These are phyloP conservation scores for Irineochytrium annulatum DNA, from an alignment of 192 early-diverging fungal species.

Conservation along the genomic window DNA sequence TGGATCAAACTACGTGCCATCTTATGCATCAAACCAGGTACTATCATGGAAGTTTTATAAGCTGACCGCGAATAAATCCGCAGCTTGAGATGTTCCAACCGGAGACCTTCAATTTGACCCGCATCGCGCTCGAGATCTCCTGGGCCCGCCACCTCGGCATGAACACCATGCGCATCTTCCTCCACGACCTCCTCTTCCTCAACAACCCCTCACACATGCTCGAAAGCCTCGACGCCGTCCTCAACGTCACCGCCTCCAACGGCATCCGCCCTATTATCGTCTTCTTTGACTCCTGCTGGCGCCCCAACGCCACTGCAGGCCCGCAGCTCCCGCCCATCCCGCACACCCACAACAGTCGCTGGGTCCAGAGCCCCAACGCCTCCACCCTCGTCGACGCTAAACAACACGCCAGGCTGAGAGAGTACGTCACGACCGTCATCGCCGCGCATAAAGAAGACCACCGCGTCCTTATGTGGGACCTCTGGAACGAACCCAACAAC, in stretches of 20 bases:
- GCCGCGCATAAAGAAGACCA: not conserved
- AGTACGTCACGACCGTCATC: not conserved
- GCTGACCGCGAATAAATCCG: no score
- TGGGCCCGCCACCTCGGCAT: not conserved
- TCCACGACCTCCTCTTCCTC: slow-evolving; percentile 5
- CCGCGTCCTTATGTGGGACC: not conserved
- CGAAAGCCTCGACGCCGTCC: not conserved
- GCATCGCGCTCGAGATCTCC: slow-evolving; percentile 1
- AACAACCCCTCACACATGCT: not conserved
- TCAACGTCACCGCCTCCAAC: not conserved
- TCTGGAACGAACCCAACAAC: no score
- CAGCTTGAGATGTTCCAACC: slow-evolving; percentile 12
- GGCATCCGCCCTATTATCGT: slow-evolving; percentile 9
- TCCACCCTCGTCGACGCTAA: not conserved
- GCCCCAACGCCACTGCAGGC: not conserved
- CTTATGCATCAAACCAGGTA: slow-evolving; percentile 8
- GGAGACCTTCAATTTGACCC: not conserved
- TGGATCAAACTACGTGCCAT: slow-evolving; percentile 5
- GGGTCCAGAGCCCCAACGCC: not conserved
- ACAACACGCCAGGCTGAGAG: not conserved
- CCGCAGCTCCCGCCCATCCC: not conserved
- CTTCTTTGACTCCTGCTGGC: slow-evolving; percentile 5
- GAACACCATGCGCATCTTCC: slow-evolving; percentile 13
- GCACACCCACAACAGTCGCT: slow-evolving; percentile 4
- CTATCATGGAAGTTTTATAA: no score